These are phyloP conservation scores for Fusarium begoniae DNA, from an alignment of 2,329 filamentous ascomycete species.

Conservation along the genomic window DNA sequence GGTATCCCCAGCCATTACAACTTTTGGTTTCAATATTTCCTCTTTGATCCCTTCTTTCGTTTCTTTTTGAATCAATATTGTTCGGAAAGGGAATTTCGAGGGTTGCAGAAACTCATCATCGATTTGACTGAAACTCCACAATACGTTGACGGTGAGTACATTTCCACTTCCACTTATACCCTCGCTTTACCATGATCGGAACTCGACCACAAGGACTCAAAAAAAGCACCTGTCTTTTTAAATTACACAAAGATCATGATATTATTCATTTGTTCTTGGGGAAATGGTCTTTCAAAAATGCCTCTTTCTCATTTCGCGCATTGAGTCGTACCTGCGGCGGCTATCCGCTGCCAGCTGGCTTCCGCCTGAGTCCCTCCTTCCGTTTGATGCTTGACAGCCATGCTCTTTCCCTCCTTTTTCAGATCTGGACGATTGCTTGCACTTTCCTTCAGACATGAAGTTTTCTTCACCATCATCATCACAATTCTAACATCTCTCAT, in stretches of 20 bases:
- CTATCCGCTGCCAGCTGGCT: constrained; percentile 18
- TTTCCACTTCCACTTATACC: constrained; percentile 20
- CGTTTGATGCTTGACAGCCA: constrained; percentile 11
- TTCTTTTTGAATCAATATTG: constrained; percentile 28
- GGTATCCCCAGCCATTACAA: constrained; percentile 33
- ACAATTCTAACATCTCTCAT: constrained; percentile 26
- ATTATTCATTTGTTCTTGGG: not conserved
- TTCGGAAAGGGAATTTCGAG: constrained; percentile 19
- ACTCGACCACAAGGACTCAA: constrained; percentile 3
- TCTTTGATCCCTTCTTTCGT: constrained; percentile 18
- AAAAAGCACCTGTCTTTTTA: not conserved
- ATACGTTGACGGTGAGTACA: constrained; percentile 25
- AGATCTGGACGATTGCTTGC: not conserved
- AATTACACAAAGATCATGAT: not conserved
- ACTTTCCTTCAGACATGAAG: constrained; percentile 1
- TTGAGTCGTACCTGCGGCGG: constrained; percentile 17
- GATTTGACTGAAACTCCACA: constrained; percentile 4
- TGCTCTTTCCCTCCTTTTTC: constrained; percentile 7
- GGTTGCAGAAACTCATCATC: constrained; percentile 5
- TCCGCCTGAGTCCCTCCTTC: constrained; percentile 18
- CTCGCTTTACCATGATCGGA: constrained; percentile 3
- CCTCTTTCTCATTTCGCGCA: not conserved
- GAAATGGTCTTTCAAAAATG: not conserved
- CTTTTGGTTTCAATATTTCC: constrained; percentile 31
- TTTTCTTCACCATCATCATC: constrained; percentile 1